Conservation (phyloP, 345 rosid species). For the Gossypium sturtianum region DNA sequence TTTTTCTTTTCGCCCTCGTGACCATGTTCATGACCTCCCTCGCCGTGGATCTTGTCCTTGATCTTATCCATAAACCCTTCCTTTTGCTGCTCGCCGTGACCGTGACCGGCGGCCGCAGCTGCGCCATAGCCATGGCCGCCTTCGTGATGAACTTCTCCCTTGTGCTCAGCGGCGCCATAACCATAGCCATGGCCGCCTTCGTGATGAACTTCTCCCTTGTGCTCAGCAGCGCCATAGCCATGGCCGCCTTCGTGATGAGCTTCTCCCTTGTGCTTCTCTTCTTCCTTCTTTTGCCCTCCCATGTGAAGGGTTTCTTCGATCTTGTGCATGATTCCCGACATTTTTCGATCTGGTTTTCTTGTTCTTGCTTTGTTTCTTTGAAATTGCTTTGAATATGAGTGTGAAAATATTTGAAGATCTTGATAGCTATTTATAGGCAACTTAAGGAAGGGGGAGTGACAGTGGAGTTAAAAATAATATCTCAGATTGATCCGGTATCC, state of each 20-base stretch:
- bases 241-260: not conserved
- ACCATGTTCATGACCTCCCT: slow-evolving; percentile 11
- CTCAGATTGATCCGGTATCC: not conserved
- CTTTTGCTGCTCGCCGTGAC: slow-evolving; percentile 10
- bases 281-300: slow-evolving; percentile 42
- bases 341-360: slow-evolving; percentile 1
- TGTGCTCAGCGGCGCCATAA: not conserved
- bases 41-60: slow-evolving; percentile 43
- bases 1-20: slow-evolving; percentile 7
- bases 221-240: not conserved
- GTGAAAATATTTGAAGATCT: not conserved
- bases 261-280: slow-evolving; percentile 25
- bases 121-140: too few relatives aligned
- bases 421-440: slow-evolving; percentile 8
- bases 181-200: too few relatives aligned
- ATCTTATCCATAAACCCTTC: slow-evolving; percentile 40
- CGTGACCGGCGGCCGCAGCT: not conserved
- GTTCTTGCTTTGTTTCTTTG: not conserved
- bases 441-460: not conserved
- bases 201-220: not conserved
- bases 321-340: slow-evolving; percentile 52
- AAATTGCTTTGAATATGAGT: not conserved
- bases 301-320: slow-evolving; percentile 46
- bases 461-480: too few relatives aligned
- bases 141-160: not conserved